Evolutionary conservation across 352 stramenopile species (phyloP).

Genomic region (Hyaloperonospora arabidopsidis): DNA sequence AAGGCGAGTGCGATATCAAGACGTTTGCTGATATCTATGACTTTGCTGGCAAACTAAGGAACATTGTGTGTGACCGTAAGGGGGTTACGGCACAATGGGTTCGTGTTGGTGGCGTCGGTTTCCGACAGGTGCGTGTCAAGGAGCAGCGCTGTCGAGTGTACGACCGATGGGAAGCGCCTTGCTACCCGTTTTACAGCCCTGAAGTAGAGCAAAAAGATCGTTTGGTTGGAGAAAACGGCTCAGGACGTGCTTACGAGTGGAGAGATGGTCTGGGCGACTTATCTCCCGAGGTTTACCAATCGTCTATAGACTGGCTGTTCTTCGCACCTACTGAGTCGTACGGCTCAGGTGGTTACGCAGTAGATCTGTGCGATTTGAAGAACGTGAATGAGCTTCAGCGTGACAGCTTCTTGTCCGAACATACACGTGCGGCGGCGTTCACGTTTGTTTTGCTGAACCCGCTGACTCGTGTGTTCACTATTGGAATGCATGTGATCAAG

Average conservation of each 20-base stretch:
- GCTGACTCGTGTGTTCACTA: slow-evolving; percentile 83
- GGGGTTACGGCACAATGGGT: slow-evolving; percentile 60
- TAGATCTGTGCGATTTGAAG: slow-evolving; percentile 59
- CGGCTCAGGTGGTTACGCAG: slow-evolving; percentile 59
- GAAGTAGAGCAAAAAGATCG: slow-evolving; percentile 42
- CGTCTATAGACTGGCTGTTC: slow-evolving; percentile 40
- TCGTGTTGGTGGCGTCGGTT: slow-evolving; percentile 66
- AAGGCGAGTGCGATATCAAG: slow-evolving; percentile 75
- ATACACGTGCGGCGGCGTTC: slow-evolving; percentile 75
- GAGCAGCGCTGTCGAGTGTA: slow-evolving; percentile 64
- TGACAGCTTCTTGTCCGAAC: slow-evolving; percentile 68
- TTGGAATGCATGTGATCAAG: slow-evolving; percentile 78
- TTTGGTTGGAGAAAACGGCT: slow-evolving; percentile 35
- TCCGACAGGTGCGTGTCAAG: slow-evolving; percentile 76
- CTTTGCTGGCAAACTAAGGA: slow-evolving; percentile 46
- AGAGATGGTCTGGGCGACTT: slow-evolving; percentile 52
- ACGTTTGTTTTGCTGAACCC: slow-evolving; percentile 86
- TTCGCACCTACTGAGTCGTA: slow-evolving; percentile 41
- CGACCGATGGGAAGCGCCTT: slow-evolving; percentile 48
- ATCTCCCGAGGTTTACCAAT: slow-evolving; percentile 50
- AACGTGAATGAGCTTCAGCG: slow-evolving; percentile 52
- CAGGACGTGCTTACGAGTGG: slow-evolving; percentile 50
- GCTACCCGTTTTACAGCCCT: slow-evolving; percentile 64
- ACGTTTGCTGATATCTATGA: slow-evolving; percentile 73
- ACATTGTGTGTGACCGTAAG: slow-evolving; percentile 51